phyloP scores from a whole-genome alignment of 768 basidiomycete species.

The Gloeophyllum trabeum region DNA sequence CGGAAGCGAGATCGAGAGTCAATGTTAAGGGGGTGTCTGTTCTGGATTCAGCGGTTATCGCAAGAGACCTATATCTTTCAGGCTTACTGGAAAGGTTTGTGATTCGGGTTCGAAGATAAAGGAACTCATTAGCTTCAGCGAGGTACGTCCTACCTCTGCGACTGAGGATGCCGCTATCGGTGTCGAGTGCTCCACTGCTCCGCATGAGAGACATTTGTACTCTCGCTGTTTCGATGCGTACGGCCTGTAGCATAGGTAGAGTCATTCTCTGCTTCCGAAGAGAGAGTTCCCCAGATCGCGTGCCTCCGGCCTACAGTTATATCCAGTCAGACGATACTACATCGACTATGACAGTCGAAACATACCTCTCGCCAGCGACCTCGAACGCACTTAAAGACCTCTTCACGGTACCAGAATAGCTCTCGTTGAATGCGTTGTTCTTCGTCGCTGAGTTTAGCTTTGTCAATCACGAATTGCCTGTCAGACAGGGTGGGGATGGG shows the following conservation, averaged over 20 bases:
- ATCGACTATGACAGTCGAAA: conserved; percentile 1
- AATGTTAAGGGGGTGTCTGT: conserved; percentile 16
- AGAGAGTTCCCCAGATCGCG: conserved; percentile 64
- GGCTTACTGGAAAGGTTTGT: conserved; percentile 65
- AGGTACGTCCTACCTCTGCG: conserved; percentile 34
- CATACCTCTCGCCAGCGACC: conserved; percentile 84
- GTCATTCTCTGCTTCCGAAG: conserved; percentile 73
- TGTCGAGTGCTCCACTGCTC: conserved; percentile 5
- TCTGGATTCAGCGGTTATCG: neutral
- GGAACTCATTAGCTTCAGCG: conserved; percentile 48
- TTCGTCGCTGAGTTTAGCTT: conserved; percentile 44
- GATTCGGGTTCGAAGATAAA: conserved; percentile 44
- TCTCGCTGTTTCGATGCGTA: conserved; percentile 57
- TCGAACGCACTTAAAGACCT: conserved; percentile 56
- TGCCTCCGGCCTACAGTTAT: conserved; percentile 56
- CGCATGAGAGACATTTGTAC: conserved; percentile 41
- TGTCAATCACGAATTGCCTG: conserved; percentile 84
- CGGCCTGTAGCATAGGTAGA: conserved; percentile 63
- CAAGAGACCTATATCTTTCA: neutral
- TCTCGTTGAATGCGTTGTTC: conserved; percentile 63
- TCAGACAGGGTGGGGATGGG: conserved; percentile 82
- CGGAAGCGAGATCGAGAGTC: conserved; percentile 38
- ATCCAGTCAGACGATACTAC: neutral
- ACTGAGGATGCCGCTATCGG: conserved; percentile 14
- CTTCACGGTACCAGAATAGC: conserved; percentile 94